phyloP scores from a whole-genome alignment of 441 rosid genomes.

The Lepidium campestre region DNA sequence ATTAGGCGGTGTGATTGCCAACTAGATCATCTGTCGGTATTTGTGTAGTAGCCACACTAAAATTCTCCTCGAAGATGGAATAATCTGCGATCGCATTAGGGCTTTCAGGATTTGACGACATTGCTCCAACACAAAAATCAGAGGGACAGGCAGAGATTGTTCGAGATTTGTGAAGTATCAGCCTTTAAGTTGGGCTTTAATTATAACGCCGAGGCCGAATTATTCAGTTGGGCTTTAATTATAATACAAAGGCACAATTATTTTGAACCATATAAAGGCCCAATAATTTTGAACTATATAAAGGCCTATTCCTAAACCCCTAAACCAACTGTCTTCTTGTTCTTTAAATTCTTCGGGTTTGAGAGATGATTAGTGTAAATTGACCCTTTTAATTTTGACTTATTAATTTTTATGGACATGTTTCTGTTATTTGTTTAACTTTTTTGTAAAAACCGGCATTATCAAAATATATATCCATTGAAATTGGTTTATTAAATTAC shows the following conservation, averaged over 20 bases:
- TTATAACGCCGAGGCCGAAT: too few relatives aligned
- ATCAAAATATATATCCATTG: too few relatives aligned
- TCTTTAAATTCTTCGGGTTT: too few relatives aligned
- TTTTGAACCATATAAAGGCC: too few relatives aligned
- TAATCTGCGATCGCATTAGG: slow-evolving; percentile 48
- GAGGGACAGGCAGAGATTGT: not conserved
- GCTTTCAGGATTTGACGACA: slow-evolving; percentile 61
- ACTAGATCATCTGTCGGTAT: slow-evolving; percentile 25
- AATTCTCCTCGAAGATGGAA: slow-evolving; percentile 39
- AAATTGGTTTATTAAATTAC: too few relatives aligned
- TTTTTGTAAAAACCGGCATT: too few relatives aligned
- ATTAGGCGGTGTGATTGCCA: slow-evolving; percentile 77
- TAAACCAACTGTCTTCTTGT: too few relatives aligned
- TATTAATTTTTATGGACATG: too few relatives aligned
- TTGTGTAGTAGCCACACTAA: slow-evolving; percentile 41
- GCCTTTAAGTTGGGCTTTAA: too few relatives aligned
- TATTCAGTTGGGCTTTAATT: slow-evolving; percentile 4
- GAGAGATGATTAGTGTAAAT: not conserved
- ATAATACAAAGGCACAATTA: not conserved
- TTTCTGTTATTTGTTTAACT: too few relatives aligned
- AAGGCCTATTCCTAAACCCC: not conserved
- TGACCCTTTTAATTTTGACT: too few relatives aligned
- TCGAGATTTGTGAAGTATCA: not conserved
- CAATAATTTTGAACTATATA: not conserved
- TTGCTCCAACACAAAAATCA: slow-evolving; percentile 6